Base-by-base conservation (phyloP, 2,329 filamentous ascomycete genomes). In the Monosporascus sp. region DNA sequence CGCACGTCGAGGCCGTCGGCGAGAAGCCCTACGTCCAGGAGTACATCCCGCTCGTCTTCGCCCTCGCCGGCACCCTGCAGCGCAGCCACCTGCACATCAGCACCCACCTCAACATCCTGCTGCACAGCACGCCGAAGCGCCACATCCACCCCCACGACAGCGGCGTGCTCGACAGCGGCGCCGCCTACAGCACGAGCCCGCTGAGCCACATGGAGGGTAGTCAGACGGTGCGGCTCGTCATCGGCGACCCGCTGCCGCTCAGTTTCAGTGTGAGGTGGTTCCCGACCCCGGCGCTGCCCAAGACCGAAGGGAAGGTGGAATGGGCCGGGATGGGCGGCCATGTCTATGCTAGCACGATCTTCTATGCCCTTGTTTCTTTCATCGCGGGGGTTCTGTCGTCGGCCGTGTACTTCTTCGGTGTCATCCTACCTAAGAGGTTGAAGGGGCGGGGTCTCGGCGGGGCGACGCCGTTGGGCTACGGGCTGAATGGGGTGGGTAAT, bases 61-160 rank as follows among this genome's bases (percentile, higher is more conserved):
- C 92, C 2, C 75, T 99, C 18, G 88, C 92, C 14, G 94, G 94
- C 2, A 96, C 90, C 0, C 78, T 97, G 20, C 92, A 99, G 72
- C 77, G 86, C 49, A 90, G 85, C 69, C 94, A 97, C 70, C 78
- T 99, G 62, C 94, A 97, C 73, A 83, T 99, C 60, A 89, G 88
- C 65, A 93, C 91, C 6, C 85, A 90, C 65, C 80, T 97, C 69
- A 97, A 97, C 68, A 85, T 97, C 56, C 77, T 97, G 51, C 79
- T 97, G 60, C 94, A 93, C 69, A 79, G 77, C 69, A 77, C 75
- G 48, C 82, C 81, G 5, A 84, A 84, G 64, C 80, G 84, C 61
- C 82, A 85, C 64, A 70, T 77, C 42, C 80, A 80, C 44, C 85
- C 74, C 60, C 86, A 77, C 72, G 84, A 80, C 71, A 85, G 83